A percentile compares a stretch with the other conserved stretches of the same genome.
Evolutionary conservation across 1,284 basidiomycete genomes (phyloP).

Genomic region (Ganoderma meredithae): DNA sequence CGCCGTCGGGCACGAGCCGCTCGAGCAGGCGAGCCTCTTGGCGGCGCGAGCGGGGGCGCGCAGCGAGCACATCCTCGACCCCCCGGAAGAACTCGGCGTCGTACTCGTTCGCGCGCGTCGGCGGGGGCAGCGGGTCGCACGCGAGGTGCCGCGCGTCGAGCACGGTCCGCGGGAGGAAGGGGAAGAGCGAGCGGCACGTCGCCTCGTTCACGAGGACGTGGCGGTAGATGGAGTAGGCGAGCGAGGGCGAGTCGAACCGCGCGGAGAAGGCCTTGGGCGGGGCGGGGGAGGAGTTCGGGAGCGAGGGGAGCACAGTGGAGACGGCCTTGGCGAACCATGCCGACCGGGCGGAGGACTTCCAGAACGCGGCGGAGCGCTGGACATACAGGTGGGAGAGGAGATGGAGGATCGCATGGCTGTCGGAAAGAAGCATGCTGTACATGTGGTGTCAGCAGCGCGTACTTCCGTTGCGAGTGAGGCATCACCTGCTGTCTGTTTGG

Average conservation of each 20-base stretch:
- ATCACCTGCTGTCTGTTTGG: constrained; percentile 68
- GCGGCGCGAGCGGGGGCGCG: constrained; percentile 43
- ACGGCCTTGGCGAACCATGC: constrained; percentile 76
- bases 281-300: constrained; percentile 43
- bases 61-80: constrained; percentile 58
- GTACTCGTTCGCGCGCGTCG: constrained; percentile 64
- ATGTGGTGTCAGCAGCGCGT: neutral
- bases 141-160: constrained; percentile 63
- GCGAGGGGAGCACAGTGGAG: constrained; percentile 39
- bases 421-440: constrained; percentile 22
- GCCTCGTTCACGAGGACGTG: constrained; percentile 79
- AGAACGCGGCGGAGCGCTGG: constrained; percentile 75
- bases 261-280: constrained; percentile 50
- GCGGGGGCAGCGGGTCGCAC: constrained; percentile 85
- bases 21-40: constrained; percentile 59
- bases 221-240: constrained; percentile 69
- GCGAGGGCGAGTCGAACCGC: constrained; percentile 50
- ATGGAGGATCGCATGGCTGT: constrained; percentile 54
- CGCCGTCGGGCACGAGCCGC: constrained; percentile 63
- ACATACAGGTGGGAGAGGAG: constrained; percentile 89
- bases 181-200: constrained; percentile 63
- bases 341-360: constrained; percentile 77
- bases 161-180: constrained; percentile 72
- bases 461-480: constrained; percentile 26
- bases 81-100: constrained; percentile 76